Evolutionary conservation across 148 eudicot genomes (phyloP).

Genomic region (Rhododendron kiyosumense): DNA sequence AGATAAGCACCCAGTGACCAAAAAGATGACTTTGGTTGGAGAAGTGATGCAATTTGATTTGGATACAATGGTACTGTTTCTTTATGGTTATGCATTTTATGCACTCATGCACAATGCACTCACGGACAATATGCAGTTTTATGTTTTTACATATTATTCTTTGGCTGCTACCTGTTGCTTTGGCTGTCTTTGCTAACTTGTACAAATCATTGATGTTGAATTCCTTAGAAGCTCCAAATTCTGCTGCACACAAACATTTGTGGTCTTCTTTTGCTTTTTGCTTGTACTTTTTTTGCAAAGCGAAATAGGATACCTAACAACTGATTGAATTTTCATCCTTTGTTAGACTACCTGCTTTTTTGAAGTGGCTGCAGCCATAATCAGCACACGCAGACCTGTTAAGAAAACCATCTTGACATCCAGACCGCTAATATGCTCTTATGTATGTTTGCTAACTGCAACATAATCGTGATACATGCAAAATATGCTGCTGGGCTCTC

Average conservation of each 20-base stretch:
- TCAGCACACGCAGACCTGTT: neutral
- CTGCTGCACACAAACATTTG: neutral
- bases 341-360: neutral
- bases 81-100: neutral
- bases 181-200: neutral
- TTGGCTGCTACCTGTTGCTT: slow-evolving; percentile 1
- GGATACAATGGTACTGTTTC: slow-evolving; percentile 52
- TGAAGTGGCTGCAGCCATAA: neutral
- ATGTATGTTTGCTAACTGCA: neutral
- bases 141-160: neutral
- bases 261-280: neutral
- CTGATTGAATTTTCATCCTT: neutral
- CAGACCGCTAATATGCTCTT: neutral
- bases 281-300: neutral
- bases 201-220: neutral
- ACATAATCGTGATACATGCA: neutral
- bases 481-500: neutral
- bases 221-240: neutral
- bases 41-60: slow-evolving; percentile 76
- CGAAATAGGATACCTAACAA: neutral
- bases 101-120: neutral
- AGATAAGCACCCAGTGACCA: slow-evolving; percentile 87
- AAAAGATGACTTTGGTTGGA: slow-evolving; percentile 80
- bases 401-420: neutral
- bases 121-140: neutral